phyloP scores from a whole-genome alignment of 371 early-diverging fungal species.

The Saksenaea oblongispora region DNA sequence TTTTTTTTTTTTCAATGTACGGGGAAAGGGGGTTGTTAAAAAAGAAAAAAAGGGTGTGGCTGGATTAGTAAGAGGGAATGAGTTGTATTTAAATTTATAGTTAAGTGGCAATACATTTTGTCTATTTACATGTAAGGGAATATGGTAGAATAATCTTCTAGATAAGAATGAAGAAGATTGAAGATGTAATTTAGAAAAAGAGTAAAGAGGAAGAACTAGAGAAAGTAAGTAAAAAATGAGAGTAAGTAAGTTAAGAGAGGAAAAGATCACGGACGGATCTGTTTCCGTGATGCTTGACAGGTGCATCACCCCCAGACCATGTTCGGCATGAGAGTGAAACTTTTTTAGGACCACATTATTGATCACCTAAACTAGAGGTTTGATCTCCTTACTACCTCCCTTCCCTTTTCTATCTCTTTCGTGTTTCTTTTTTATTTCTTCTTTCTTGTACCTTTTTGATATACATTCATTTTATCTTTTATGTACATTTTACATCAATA shows the following conservation, averaged over 20 bases:
- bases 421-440: background rate
- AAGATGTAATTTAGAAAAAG: no score
- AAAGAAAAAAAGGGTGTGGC: background rate
- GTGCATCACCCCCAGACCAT: background rate
- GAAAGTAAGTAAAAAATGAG: no score
- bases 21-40: background rate
- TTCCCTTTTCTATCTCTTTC: background rate
- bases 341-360: background rate
- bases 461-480: no score
- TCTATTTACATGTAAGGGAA: no score
- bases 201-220: background rate
- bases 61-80: background rate
- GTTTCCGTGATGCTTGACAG: constrained; percentile 4
- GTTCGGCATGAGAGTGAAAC: background rate
- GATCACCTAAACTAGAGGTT: background rate
- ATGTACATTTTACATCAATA: background rate
- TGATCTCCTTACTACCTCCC: constrained; percentile 2
- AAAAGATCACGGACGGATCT: background rate
- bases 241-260: no score
- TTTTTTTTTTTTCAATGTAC: background rate
- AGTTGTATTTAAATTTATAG: no score
- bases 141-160: no score
- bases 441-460: background rate
- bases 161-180: no score
- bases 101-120: no score